phyloP scores from a whole-genome alignment of 768 basidiomycete species.

The Panellus pusillus region DNA sequence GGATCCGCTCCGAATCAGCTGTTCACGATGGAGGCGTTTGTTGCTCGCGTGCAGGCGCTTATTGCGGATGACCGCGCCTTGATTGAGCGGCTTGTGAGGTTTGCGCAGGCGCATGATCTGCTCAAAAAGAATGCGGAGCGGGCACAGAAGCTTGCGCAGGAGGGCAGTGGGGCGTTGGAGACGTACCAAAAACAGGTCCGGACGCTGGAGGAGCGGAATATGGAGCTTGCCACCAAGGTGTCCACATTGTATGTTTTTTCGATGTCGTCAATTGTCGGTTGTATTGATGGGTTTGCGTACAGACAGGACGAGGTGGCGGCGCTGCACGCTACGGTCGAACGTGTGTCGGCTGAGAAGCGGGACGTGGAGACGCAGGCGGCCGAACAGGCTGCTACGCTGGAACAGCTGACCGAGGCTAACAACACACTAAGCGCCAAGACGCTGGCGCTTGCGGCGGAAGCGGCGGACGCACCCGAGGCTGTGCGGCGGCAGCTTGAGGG shows the following conservation, averaged over 20 bases:
- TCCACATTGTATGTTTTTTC: slow-evolving; percentile 51
- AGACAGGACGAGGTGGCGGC: slow-evolving; percentile 69
- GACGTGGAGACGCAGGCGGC: slow-evolving; percentile 67
- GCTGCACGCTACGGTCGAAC: slow-evolving; percentile 63
- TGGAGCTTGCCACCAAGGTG: slow-evolving; percentile 49
- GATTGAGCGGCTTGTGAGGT: slow-evolving; percentile 80
- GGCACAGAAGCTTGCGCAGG: slow-evolving; percentile 87
- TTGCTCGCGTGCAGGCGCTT: slow-evolving; percentile 74
- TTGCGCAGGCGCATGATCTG: slow-evolving; percentile 87
- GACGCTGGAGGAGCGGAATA: slow-evolving; percentile 75
- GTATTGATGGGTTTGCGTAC: slow-evolving; percentile 8
- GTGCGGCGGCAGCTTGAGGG: slow-evolving; percentile 63
- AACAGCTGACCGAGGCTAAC: slow-evolving; percentile 78
- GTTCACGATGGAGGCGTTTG: slow-evolving; percentile 78
- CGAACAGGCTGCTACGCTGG: slow-evolving; percentile 72
- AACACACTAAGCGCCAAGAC: slow-evolving; percentile 71
- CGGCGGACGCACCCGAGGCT: slow-evolving; percentile 54
- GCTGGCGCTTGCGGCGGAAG: slow-evolving; percentile 70
- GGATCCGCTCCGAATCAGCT: slow-evolving; percentile 27
- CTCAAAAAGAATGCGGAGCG: slow-evolving; percentile 91
- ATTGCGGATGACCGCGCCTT: slow-evolving; percentile 81
- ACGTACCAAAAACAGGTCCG: slow-evolving; percentile 89
- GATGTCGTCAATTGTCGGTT: not conserved
- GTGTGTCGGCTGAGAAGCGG: slow-evolving; percentile 59
- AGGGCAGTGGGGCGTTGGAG: slow-evolving; percentile 75